A percentile compares a stretch with the other conserved stretches of the same genome.
phyloP scores from a whole-genome alignment of 2,329 filamentous ascomycete species.

The Penicillium verrucosum region DNA sequence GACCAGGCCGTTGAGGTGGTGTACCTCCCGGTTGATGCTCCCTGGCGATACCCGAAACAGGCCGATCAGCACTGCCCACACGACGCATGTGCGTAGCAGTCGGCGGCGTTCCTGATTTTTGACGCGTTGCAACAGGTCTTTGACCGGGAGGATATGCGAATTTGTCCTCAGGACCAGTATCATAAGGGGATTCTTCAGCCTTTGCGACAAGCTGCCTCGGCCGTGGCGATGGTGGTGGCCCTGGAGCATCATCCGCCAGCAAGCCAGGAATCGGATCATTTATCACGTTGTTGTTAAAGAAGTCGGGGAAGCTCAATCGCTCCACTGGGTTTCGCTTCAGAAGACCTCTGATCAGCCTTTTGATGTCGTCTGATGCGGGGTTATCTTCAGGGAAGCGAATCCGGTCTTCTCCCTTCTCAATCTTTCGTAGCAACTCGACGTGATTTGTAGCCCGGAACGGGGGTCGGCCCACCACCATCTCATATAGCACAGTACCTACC shows the following conservation, averaged over 20 bases:
- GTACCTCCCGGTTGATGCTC: constrained; percentile 28
- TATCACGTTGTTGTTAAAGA: constrained; percentile 74
- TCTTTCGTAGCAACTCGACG: constrained; percentile 87
- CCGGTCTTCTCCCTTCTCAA: constrained; percentile 80
- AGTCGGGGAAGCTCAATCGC: constrained; percentile 78
- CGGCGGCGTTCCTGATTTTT: constrained; percentile 30
- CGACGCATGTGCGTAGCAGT: constrained; percentile 31
- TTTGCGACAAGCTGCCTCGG: constrained; percentile 15
- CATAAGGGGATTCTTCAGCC: constrained; percentile 24
- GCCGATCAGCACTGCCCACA: constrained; percentile 34
- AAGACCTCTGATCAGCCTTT: constrained; percentile 72
- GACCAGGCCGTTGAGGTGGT: constrained; percentile 32
- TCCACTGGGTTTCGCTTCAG: constrained; percentile 84
- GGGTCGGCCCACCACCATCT: constrained; percentile 88
- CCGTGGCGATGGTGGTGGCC: constrained; percentile 15
- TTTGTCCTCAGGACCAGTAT: constrained; percentile 22
- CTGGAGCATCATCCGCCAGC: constrained; percentile 64
- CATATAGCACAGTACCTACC: constrained; percentile 89
- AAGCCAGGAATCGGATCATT: constrained; percentile 73
- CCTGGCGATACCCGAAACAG: constrained; percentile 21
- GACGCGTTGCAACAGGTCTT: constrained; percentile 37
- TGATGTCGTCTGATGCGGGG: constrained; percentile 70
- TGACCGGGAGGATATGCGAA: constrained; percentile 28
- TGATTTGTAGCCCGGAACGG: constrained; percentile 93
- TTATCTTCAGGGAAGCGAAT: constrained; percentile 78